These are phyloP conservation scores for Tricholoma sp. DNA, from an alignment of 768 basidiomycete genomes.

Conservation along the genomic window DNA sequence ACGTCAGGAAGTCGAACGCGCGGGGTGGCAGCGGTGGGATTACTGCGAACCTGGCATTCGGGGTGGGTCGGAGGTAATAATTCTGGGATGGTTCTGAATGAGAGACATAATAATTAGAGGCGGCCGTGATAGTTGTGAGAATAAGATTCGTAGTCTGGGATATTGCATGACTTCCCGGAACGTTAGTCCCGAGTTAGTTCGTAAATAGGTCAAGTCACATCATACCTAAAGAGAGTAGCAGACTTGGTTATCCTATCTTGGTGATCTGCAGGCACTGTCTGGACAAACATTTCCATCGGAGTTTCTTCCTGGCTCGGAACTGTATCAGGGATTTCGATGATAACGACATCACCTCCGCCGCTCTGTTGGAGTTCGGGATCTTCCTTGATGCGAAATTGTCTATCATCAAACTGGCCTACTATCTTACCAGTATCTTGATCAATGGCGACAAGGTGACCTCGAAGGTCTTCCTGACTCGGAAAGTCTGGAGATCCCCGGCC, in stretches of 20 bases:
- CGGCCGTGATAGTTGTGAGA: constrained; percentile 54
- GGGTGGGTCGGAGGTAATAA: constrained; percentile 15
- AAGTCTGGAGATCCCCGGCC: constrained; percentile 10
- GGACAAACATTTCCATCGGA: constrained; percentile 52
- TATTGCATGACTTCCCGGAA: constrained; percentile 52
- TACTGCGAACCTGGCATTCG: background rate
- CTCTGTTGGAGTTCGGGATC: constrained; percentile 47
- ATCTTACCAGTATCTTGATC: constrained; percentile 71
- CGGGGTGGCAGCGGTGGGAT: constrained; percentile 28
- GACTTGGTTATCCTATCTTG: constrained; percentile 65
- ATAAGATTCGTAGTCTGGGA: constrained; percentile 61
- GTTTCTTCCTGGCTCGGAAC: constrained; percentile 29
- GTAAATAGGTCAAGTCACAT: background rate
- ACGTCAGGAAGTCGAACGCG: constrained; percentile 54
- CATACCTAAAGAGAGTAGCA: constrained; percentile 60
- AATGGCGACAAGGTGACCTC: constrained; percentile 64
- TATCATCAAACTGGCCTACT: constrained; percentile 60
- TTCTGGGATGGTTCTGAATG: constrained; percentile 51
- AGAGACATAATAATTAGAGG: constrained; percentile 57
- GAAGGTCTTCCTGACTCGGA: constrained; percentile 25
- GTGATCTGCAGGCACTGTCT: constrained; percentile 60
- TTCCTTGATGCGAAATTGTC: constrained; percentile 47
- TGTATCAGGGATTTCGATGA: constrained; percentile 61
- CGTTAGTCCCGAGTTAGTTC: background rate
- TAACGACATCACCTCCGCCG: constrained; percentile 60